These are phyloP conservation scores for Solanum chiquidenum DNA, from an alignment of 257 asterid species.

Conservation along the genomic window DNA sequence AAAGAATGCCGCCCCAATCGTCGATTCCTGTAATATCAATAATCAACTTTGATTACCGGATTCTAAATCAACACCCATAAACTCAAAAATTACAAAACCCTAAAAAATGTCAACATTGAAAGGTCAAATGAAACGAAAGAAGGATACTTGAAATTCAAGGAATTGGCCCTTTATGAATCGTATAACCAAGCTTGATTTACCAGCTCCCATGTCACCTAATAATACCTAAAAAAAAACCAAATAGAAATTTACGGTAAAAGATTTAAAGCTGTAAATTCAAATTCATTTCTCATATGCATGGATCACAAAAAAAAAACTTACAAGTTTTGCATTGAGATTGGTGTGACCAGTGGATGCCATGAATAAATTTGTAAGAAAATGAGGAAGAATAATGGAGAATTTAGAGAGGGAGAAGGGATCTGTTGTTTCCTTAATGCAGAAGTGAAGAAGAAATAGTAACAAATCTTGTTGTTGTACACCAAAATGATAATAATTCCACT, in stretches of 20 bases:
- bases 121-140: background rate
- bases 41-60: background rate
- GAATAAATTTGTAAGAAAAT: background rate
- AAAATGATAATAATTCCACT: background rate
- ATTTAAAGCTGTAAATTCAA: background rate
- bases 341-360: slow-evolving; percentile 51
- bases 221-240: slow-evolving; percentile 38
- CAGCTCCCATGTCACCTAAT: slow-evolving; percentile 94
- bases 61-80: background rate
- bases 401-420: background rate
- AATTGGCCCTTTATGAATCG: slow-evolving; percentile 94
- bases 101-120: background rate
- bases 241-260: background rate
- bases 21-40: slow-evolving; percentile 57
- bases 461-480: background rate
- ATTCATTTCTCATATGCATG: background rate
- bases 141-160: slow-evolving; percentile 71
- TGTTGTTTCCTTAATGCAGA: background rate
- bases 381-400: background rate
- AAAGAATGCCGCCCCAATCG: slow-evolving; percentile 95
- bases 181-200: slow-evolving; percentile 85
- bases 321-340: slow-evolving; percentile 83
- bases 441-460: background rate
- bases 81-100: background rate
- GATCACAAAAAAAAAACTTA: slow-evolving; percentile 11